Evolutionary conservation across 2,329 filamentous ascomycete species (phyloP), one percentile per base, ranked within the genome.

Genomic region (Pyrenochaeta sp.): DNA sequence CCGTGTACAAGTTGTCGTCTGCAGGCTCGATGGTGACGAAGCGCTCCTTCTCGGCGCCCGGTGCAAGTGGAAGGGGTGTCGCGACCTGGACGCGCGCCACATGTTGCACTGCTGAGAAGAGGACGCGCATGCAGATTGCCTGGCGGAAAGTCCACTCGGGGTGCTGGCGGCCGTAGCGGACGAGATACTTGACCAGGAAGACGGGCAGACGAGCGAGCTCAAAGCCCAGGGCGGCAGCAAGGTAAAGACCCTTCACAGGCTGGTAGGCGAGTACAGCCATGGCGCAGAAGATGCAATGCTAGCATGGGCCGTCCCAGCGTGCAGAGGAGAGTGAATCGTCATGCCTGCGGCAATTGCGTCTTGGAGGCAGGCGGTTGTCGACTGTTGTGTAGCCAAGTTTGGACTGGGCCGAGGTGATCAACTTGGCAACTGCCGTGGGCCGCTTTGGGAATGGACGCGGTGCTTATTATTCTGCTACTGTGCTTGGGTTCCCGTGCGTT

Each of bases 181-280:
- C 55, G 29, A 77, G 52, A 58, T 75, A 79, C 46, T 75, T 74
- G 31, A 77, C 23, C 35, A 77, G 49, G 67, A 72, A 78, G 47
- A 80, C n/a, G 5, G 78, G 78, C 2, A 79, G 49, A 4, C 75
- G 70, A 10, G 63, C 54, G 20, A 75, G 49, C 47, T 75, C 74
- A 55, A 76, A 62, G 20, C 64, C 53, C 14, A 77, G 30, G 6
- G 77, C 74, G 15, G 64, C 47, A 17, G 80, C 63, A 7, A 66
- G 66, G 60, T 76, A 80, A 40, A 75, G n/a, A 46, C 53, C 72
- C 54, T 79, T 79, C 61, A 75, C 58, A 47, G 78, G 78, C 45
- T 79, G 77, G 47, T 55, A 60, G 12, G 72, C 53, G 18, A 72
- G 31, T 37, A 72, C 23, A 2, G 60, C 42, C 56, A 59, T 59